Evolutionary conservation across 768 basidiomycete genomes (phyloP), one percentile per base, ranked within the genome.

Genomic region (Mycena sanguinolenta): DNA sequence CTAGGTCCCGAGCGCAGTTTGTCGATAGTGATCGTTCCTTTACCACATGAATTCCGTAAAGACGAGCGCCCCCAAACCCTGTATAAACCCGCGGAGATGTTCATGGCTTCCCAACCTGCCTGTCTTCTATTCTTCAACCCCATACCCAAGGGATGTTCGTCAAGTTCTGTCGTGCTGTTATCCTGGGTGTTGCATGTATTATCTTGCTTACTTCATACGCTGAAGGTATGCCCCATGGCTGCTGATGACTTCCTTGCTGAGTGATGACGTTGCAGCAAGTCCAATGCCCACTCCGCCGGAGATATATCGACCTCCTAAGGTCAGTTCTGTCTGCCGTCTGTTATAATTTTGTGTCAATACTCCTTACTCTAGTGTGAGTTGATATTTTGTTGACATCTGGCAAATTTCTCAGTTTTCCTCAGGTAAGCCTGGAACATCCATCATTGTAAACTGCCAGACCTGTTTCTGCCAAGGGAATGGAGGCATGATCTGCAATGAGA

Each of bases 341-440:
- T 59, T 12, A 59, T 59, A 21, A 59, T 42, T 57, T 59, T 59
- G 38, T 59, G 58, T 28, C 38, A 59, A 59, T 39, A 59, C 39
- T 59, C 38, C 28, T 44, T 27, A 32, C 23, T 57, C 32, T 59
- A 59, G 58, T 59, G 58, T 59, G 39, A 59, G 58, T 25, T 44
- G 58, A 59, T 59, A 59, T 59, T 44, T 59, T 30, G 58, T 44
- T 4, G 39, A 59, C 17, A 59, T 44, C 39, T 59, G 58, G 38
- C 39, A 59, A 59, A 59, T 59, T 59, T 59, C 58, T 59, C 13
- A 59, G 25, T 39, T 19, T 59, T 59, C 44, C 58, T 59, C 58
- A 59, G 58, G 39, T 17, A 28, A 28, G 39, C 58, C 58, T 28
- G 58, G 58, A 59, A 28, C 39, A 59, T 59, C 58, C 39, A 28